Evolutionary conservation across 2,329 filamentous ascomycete species (phyloP), one percentile per base, ranked within the genome.

Genomic region (Clonostachys byssicola): DNA sequence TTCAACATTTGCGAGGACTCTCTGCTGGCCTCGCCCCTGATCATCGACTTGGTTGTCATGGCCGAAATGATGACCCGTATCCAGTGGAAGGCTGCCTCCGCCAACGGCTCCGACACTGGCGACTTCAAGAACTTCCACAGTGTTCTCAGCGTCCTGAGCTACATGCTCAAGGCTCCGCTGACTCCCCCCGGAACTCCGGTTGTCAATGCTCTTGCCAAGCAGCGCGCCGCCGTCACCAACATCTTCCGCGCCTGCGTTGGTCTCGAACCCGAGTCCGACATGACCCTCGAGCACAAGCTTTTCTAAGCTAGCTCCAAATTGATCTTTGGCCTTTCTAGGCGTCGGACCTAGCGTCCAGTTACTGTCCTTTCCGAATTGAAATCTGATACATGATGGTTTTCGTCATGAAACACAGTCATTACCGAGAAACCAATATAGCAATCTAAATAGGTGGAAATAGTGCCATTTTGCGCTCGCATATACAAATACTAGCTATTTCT

Each of bases 1-100:
- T 96, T 96, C 84, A 99, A 99, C 70, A 92, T 97, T 59, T 99
- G 94, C 75, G 94, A 99, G 74, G 94, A 99, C 73, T 97, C 94
- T 41, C 85, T 99, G 45, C 80, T 99, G 56, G 94, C 94, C 12
- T 95, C 92, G 44, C 94, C 94, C 34, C 76, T 99, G 63, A 99
- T 99, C 78, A 96, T 99, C 62, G 94, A 99, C 67, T 78, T 99
- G 51, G 91, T 96, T 44, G 68, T 99, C 51, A 78, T 97, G 56
- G 81, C 94, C 35, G 94, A 99, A 79, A 89, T 99, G 78, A 96
- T 99, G 92, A 97, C 94, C 49, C 91, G 94, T 63, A 92, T 99
- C 65, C 84, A 89, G 73, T 99, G 94, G 92, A 91, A 87, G 74
- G 71, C 80, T 40, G 70, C 74, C 48, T 73, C 64, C 51, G 36